Evolutionary conservation across 768 basidiomycete species (phyloP).

Genomic region (Cystobasidium onofrii): DNA sequence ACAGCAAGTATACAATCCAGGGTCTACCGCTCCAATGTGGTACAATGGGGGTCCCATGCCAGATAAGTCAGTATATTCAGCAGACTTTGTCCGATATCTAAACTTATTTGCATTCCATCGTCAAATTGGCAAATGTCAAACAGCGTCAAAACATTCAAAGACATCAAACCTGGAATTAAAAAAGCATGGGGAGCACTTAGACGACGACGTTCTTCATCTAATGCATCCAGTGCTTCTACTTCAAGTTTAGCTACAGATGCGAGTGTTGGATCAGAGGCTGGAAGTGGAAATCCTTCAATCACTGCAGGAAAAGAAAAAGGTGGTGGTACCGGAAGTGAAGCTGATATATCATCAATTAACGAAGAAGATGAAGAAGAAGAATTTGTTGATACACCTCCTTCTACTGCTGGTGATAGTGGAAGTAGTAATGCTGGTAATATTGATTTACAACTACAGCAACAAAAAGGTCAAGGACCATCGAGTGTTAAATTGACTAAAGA

Average conservation of each 20-base stretch:
- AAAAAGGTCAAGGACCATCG: neutral
- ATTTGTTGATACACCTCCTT: neutral
- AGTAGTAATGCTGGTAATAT: neutral
- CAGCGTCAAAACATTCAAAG: constrained; percentile 29
- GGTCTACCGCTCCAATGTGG: constrained; percentile 10
- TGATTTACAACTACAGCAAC: neutral
- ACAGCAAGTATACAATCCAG: neutral
- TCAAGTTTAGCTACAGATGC: constrained; percentile 1
- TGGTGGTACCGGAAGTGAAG: neutral
- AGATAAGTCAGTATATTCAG: constrained; percentile 9
- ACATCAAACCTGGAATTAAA: constrained; percentile 23
- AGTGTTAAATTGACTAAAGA: neutral
- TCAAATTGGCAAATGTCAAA: too few species aligned
- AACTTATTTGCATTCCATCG: too few species aligned
- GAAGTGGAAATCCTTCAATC: too few species aligned
- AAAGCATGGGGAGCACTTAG: constrained; percentile 1
- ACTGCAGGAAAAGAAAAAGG: neutral
- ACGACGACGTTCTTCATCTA: constrained; percentile 7
- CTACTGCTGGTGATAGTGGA: neutral
- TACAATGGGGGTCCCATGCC: constrained; percentile 24
- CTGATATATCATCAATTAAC: constrained; percentile 4
- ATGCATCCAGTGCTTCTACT: neutral
- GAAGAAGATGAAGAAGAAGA: neutral
- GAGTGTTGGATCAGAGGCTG: neutral
- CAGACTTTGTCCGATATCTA: too few species aligned